These are phyloP conservation scores for Ceriops decandra DNA, from an alignment of 345 rosid species.

Conservation along the genomic window DNA sequence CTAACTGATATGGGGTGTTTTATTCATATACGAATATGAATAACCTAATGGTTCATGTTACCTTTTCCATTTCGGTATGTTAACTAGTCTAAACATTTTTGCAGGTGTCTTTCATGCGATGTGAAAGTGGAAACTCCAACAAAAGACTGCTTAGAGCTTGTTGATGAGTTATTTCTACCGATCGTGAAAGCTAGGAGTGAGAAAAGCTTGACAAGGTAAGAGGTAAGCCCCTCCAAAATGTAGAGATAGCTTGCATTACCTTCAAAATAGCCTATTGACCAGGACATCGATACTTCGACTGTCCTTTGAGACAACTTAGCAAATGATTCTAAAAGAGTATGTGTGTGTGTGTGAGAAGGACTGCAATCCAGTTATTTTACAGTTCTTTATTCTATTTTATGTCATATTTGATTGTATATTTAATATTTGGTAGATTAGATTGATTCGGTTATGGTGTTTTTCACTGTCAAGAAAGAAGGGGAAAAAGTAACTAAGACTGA, in stretches of 20 bases:
- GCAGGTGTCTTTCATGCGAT: constrained; percentile 25
- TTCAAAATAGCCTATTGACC: constrained; percentile 6
- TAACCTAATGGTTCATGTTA: background rate
- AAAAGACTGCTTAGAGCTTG: constrained; percentile 28
- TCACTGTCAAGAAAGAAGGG: too few species aligned
- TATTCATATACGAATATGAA: constrained; percentile 31
- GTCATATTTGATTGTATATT: too few species aligned
- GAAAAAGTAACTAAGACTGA: too few species aligned
- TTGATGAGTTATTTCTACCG: constrained; percentile 26
- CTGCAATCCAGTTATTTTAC: too few species aligned
- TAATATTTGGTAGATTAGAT: too few species aligned
- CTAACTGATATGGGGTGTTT: constrained; percentile 30
- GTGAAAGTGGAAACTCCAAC: constrained; percentile 30
- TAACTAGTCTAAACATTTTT: constrained; percentile 2
- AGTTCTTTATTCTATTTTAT: too few species aligned
- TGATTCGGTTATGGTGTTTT: too few species aligned
- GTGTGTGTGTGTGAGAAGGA: too few species aligned
- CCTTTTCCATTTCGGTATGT: background rate
- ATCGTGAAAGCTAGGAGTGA: constrained; percentile 27
- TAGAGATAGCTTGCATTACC: constrained; percentile 6
- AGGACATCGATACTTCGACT: background rate
- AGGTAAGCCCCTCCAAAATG: constrained; percentile 19
- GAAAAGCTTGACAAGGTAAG: constrained; percentile 27
- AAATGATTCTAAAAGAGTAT: too few species aligned
- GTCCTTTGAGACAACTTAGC: background rate